Base-by-base conservation (phyloP, 2,329 filamentous ascomycete species). In the Penicillium sp. region DNA sequence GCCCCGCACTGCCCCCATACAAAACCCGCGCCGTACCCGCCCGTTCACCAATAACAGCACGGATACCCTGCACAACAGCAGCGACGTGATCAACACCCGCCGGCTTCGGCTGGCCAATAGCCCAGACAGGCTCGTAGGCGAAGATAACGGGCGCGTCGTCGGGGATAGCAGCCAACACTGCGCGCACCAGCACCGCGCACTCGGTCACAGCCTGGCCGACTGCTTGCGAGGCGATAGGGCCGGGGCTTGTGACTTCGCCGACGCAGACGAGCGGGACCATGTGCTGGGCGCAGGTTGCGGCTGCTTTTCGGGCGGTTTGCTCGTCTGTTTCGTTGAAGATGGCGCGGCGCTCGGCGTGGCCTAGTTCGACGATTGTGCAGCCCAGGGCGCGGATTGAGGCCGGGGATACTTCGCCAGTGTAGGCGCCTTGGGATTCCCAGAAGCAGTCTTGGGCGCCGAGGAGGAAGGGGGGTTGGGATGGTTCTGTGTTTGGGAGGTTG, bases 111-210 rank as follows among this genome's bases (percentile, higher is more conserved):
- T 89, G 86, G 0, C 90, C 90, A 72, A 94, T 95, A 1, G 90
- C 90, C 90, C 90, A 95, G 1, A 94, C 89, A 8, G 90, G 90
- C 77, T 95, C 90, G 69, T 95, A 95, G 1, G 90, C 90, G 55
- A 95, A 81, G 7, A 93, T 83, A 5, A 94, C 81, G 46, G 91
- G 87, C 0, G 85, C 83, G 16, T 84, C 79, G 11, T 78, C 77
- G 0, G 85, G 81, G 8, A 93, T 76, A 0, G 79, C 82, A 1
- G 76, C 76, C 50, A 94, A 70, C 2, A 90, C 85, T 1, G 84
- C 78, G 38, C 80, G 78, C 54, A 95, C 79, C 72, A 93, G 89
- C 5, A 76, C 74, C 35, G 76, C 78, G 65, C 89, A 89, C 71
- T 92, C 87, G 14, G 78, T 72, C 2, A 90, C 81, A 0, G 89